These are phyloP conservation scores for Schizochytrium sp. DNA, from an alignment of 108 stramenopile species.

Conservation along the genomic window DNA sequence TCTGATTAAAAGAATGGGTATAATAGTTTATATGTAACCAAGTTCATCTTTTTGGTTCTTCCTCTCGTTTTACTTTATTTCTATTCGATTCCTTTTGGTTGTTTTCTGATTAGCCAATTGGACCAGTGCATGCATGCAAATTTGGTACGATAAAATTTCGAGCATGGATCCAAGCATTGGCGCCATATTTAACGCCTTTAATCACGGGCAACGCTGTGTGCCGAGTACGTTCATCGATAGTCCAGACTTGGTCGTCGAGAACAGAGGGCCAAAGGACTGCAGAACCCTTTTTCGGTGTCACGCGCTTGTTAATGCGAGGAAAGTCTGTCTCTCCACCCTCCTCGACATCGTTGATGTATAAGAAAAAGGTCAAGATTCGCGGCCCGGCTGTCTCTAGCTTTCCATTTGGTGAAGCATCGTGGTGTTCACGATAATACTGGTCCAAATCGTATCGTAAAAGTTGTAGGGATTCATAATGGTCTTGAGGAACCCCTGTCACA, in stretches of 20 bases:
- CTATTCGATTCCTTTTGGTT: not conserved
- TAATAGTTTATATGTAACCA: too few relatives aligned
- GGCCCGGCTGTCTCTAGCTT: slow-evolving; percentile 72
- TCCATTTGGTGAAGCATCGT: slow-evolving; percentile 42
- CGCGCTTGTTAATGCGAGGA: slow-evolving; percentile 69
- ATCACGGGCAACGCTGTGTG: slow-evolving; percentile 85
- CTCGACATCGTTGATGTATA: slow-evolving; percentile 68
- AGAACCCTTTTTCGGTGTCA: slow-evolving; percentile 81
- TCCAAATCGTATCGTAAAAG: not conserved
- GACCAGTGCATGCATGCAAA: not conserved
- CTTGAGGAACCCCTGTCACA: slow-evolving; percentile 15
- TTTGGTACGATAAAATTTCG: slow-evolving; percentile 3
- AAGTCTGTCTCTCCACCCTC: slow-evolving; percentile 62
- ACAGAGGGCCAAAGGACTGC: slow-evolving; percentile 86
- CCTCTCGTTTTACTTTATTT: not conserved
- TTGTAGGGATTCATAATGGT: slow-evolving; percentile 43
- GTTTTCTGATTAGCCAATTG: not conserved
- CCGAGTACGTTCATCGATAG: slow-evolving; percentile 78
- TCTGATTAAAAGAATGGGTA: too few relatives aligned
- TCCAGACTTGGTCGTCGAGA: slow-evolving; percentile 77
- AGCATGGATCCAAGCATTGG: slow-evolving; percentile 89
- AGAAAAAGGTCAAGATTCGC: slow-evolving; percentile 68
- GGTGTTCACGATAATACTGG: slow-evolving; percentile 61
- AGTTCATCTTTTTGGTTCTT: too few relatives aligned
- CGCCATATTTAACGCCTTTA: slow-evolving; percentile 86